Conservation (phyloP, 2,329 filamentous ascomycete species). For the Penicillium sp. region DNA sequence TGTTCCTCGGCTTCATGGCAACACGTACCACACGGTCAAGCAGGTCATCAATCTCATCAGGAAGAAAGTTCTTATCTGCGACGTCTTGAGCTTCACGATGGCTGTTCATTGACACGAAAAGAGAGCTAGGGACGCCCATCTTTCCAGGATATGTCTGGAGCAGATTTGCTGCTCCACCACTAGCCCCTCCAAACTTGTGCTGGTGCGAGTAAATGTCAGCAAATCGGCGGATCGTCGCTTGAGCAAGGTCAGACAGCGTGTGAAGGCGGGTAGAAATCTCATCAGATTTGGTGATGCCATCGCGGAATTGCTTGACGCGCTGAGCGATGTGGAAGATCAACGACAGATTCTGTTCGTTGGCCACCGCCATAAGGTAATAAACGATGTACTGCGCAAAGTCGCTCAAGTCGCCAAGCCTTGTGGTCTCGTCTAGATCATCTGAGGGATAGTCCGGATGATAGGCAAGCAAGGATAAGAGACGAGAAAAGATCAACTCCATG, state of each 20-base stretch:
- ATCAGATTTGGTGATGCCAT: constrained; percentile 60
- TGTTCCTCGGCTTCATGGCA: constrained; percentile 55
- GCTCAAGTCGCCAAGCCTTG: constrained; percentile 55
- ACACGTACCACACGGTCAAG: constrained; percentile 71
- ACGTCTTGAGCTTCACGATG: constrained; percentile 78
- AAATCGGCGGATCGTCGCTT: constrained; percentile 74
- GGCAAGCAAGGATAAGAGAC: constrained; percentile 79
- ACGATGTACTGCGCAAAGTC: constrained; percentile 85
- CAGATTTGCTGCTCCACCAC: constrained; percentile 41
- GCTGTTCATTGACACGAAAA: constrained; percentile 69
- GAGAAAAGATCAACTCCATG: constrained; percentile 74
- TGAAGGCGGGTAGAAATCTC: constrained; percentile 56
- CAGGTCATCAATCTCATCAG: constrained; percentile 67
- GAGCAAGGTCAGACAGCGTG: constrained; percentile 78
- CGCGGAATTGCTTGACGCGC: constrained; percentile 81
- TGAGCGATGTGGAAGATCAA: constrained; percentile 90
- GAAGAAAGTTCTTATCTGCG: constrained; percentile 76
- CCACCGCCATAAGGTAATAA: constrained; percentile 78
- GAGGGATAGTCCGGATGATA: constrained; percentile 81
- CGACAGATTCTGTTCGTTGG: constrained; percentile 78
- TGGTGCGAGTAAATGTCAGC: constrained; percentile 78
- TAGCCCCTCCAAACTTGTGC: constrained; percentile 38
- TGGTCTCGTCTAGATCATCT: constrained; percentile 30
- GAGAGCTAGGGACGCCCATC: constrained; percentile 68
- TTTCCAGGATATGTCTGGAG: constrained; percentile 79